Base-by-base conservation (phyloP, 148 eudicot species). In the Salicornia ramosissima region DNA sequence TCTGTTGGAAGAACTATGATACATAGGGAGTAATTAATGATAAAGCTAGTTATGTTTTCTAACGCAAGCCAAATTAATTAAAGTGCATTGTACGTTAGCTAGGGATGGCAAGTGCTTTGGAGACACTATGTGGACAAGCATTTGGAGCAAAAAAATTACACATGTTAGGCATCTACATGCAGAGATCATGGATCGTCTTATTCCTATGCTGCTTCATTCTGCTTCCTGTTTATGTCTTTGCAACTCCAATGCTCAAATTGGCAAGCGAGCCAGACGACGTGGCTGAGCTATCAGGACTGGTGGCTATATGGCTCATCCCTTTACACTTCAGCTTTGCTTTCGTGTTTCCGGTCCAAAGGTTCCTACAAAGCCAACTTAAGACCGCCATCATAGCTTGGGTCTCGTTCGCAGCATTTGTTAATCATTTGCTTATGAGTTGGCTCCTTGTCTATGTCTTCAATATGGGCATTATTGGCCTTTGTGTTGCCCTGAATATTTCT, bases 311-410 rank as follows among this genome's bases (percentile, higher is more conserved):
- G 85, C 45, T 87, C 3, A 87, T 87, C 30, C 91, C 91, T 10
- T 72, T 87, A 22, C 91, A 87, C 74, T 87, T 87, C 77, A 83
- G 85, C 80, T 87, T 87, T 22, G 91, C 88, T 0, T 87, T 87
- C 62, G 34, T 73, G 36, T 87, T 85, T 62, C 88, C 91, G 0
- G 6, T 87, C 12, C 85, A 83, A 36, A 57, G 88, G 12, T 87
- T 87, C 78, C 53, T 87, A 4, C 91, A 87, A 58, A 81, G 88
- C 73, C 91, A 87, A 65, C 88, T 87, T 10, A 81, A 62, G 69
- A 85, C 86, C 0, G 75, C 30, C 30, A 78, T 83, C 69, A 73
- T 87, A 6, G 88, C 91, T 4, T 85, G 88, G 88, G 68, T 79
- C 1, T 80, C 86, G 0, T 13, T 75, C 4, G 79, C 19, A 1